Percentiles rank a stretch among this genome's conserved stretches.
These are phyloP conservation scores for Asterochloris erici DNA, from an alignment of 139 green algal genomes.

Conservation along the genomic window DNA sequence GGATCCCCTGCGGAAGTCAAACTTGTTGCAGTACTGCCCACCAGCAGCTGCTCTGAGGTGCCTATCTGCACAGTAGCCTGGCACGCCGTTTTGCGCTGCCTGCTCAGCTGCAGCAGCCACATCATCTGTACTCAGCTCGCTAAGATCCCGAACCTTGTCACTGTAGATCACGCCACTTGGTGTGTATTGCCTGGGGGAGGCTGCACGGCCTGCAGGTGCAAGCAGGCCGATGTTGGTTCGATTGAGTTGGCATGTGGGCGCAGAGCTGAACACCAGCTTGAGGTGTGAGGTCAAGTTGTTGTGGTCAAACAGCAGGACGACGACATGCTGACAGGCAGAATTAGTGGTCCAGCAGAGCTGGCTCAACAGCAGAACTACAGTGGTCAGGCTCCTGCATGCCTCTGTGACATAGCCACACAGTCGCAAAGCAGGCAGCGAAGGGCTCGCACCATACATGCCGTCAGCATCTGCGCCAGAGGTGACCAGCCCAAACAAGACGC, in stretches of 20 bases:
- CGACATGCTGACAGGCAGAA: no score
- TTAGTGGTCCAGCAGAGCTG: no score
- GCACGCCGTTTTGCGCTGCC: constrained; percentile 44
- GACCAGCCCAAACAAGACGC: constrained; percentile 52
- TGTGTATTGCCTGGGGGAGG: constrained; percentile 18
- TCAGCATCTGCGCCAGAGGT: constrained; percentile 43
- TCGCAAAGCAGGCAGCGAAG: not conserved
- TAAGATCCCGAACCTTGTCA: constrained; percentile 36
- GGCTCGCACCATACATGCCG: constrained; percentile 44
- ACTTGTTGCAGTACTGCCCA: constrained; percentile 27
- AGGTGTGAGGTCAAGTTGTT: no score
- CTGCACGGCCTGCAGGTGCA: constrained; percentile 27
- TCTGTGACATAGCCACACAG: no score
- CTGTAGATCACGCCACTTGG: constrained; percentile 42
- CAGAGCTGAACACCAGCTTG: no score
- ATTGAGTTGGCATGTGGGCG: no score
- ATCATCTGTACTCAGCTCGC: constrained; percentile 52
- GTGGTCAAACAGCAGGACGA: no score
- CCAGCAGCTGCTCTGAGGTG: constrained; percentile 39
- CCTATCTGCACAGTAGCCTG: constrained; percentile 58
- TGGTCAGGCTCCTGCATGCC: no score
- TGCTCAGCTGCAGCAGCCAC: constrained; percentile 62
- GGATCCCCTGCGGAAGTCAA: no score
- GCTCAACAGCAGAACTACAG: no score
- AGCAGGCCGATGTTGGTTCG: not conserved